Base-by-base conservation (phyloP, 805 yeast genomes). In the Cyberlindnera americana region DNA sequence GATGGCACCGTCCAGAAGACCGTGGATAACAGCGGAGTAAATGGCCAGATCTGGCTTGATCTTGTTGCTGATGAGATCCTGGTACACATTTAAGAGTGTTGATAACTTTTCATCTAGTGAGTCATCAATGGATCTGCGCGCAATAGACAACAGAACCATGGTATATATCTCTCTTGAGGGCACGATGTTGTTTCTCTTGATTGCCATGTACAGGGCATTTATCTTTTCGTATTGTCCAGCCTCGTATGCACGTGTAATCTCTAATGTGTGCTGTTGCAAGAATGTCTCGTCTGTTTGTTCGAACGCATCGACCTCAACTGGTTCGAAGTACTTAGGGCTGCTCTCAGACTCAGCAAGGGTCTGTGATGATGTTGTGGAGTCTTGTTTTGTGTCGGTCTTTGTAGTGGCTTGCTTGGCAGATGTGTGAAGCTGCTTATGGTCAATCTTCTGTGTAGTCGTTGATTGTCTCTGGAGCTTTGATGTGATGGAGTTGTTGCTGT, bases 81-180 rank as follows among this genome's bases (percentile, higher is more conserved):
- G 84, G 54, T 83, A 83, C 25, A 81, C 78, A 16, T 77, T 80
- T 47, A 83, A 62, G 42, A 83, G 57, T 38, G 72, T 75, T 2
- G 85, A 81, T 56, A 83, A 66, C 54, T 73, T 75, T 33, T 71
- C 72, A 55, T 83, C 88, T 6, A 75, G 60, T 19, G 78, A 66
- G 46, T 70, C 73, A 40, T 73, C 74, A 40, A 76, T 60, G 3
- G 65, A 52, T 57, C 93, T 69, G 30, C 58, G 44, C 12, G 72
- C 59, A 10, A 83, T 69, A 1, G 89, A 78, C 16, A 62, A 57
- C 31, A 83, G 60, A 5, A 83, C 77, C 14, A 71, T 61, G 44
- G 76, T 73, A 61, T 76, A 83, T 2, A 69, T 57, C 3, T 68
- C 71, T 6, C 76, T 55, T 7, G 78, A 64, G 19, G 86, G 85